phyloP scores from a whole-genome alignment of 2,329 filamentous ascomycete genomes.

The Macrophomina phaseolina region DNA sequence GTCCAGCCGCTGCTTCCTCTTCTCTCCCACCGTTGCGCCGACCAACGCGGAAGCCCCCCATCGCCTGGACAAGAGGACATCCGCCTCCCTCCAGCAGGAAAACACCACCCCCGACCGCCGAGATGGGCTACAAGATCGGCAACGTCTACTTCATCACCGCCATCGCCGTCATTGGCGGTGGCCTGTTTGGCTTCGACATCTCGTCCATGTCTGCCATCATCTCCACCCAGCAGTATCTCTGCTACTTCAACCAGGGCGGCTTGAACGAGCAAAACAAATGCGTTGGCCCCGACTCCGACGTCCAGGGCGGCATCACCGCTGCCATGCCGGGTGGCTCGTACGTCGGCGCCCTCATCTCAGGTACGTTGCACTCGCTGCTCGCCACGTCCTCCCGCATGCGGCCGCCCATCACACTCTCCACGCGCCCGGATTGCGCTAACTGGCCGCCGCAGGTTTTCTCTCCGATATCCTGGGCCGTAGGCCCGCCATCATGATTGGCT shows the following conservation, averaged over 20 bases:
- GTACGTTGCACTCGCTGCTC: slow-evolving; percentile 13
- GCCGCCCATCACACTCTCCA: background rate
- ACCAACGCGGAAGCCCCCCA: background rate
- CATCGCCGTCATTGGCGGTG: slow-evolving; percentile 65
- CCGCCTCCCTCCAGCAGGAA: background rate
- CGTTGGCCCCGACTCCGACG: slow-evolving; percentile 58
- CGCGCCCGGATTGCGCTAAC: background rate
- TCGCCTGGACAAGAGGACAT: slow-evolving; percentile 3
- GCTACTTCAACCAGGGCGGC: slow-evolving; percentile 69
- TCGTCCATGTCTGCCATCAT: slow-evolving; percentile 51
- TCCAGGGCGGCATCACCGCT: slow-evolving; percentile 73
- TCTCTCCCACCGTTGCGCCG: slow-evolving; percentile 3
- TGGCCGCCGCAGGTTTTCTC: slow-evolving; percentile 44
- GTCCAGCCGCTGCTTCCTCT: background rate
- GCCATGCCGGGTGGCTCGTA: slow-evolving; percentile 75
- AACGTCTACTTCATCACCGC: slow-evolving; percentile 65
- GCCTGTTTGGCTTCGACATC: slow-evolving; percentile 75
- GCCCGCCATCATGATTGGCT: slow-evolving; percentile 59
- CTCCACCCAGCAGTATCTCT: slow-evolving; percentile 70
- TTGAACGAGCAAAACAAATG: slow-evolving; percentile 47
- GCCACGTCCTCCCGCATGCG: slow-evolving; percentile 1
- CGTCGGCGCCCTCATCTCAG: slow-evolving; percentile 65
- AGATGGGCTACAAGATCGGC: slow-evolving; percentile 45
- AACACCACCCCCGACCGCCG: background rate
- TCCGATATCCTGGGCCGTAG: slow-evolving; percentile 64